A percentile compares a stretch with the other conserved stretches of the same genome.
These are phyloP conservation scores for Tuber melanosporum DNA, from an alignment of 495 filamentous ascomycete species.

Conservation along the genomic window DNA sequence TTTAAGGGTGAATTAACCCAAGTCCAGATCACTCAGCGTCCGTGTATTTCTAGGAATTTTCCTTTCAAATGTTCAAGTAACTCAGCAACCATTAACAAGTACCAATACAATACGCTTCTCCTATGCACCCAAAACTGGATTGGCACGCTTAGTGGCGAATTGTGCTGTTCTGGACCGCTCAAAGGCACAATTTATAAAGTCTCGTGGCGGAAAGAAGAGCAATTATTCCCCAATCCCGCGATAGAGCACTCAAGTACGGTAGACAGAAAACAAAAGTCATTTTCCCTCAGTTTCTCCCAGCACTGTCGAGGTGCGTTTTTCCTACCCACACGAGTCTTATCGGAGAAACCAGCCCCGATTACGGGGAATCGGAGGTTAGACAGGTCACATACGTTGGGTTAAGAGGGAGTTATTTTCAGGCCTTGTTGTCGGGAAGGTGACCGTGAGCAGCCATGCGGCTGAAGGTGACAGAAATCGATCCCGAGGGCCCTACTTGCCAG, in stretches of 20 bases:
- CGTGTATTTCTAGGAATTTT: too few relatives aligned
- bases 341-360: neutral
- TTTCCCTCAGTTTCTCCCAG: neutral
- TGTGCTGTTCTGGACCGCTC: too few relatives aligned
- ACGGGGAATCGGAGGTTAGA: constrained; percentile 25
- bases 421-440: too few relatives aligned
- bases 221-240: neutral
- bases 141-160: too few relatives aligned
- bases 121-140: too few relatives aligned
- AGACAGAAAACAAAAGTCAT: neutral
- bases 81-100: too few relatives aligned
- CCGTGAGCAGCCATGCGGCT: neutral
- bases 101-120: too few relatives aligned
- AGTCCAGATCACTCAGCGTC: too few relatives aligned
- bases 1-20: too few relatives aligned
- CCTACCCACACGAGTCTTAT: neutral
- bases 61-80: too few relatives aligned
- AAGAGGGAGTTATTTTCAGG: neutral
- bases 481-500: too few relatives aligned
- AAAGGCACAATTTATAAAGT: neutral
- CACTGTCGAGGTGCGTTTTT: neutral
- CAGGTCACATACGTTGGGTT: constrained; percentile 15
- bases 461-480: neutral
- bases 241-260: neutral
- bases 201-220: neutral